A percentile compares a stretch with the other conserved stretches of the same genome.
These are phyloP conservation scores for Podila minutissima DNA, from an alignment of 192 early-diverging fungal genomes.

Conservation along the genomic window DNA sequence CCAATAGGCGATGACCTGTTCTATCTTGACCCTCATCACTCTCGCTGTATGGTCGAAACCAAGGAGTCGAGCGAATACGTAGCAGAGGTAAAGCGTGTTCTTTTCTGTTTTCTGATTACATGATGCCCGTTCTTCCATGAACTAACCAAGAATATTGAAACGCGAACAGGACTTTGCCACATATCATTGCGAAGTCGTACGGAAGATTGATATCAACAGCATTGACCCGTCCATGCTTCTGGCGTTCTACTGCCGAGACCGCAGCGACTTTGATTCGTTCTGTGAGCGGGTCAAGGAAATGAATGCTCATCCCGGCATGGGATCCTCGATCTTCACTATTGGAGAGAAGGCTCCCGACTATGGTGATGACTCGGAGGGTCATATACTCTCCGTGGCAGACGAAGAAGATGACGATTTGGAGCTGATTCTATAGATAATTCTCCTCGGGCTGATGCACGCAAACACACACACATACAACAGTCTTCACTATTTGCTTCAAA, in stretches of 20 bases:
- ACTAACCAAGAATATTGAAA: no score
- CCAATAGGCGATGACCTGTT: constrained; percentile 75
- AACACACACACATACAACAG: no score
- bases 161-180: constrained; percentile 70
- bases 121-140: no score
- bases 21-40: constrained; percentile 94
- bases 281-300: constrained; percentile 61
- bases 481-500: not conserved
- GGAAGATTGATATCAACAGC: constrained; percentile 76
- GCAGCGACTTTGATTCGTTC: constrained; percentile 69
- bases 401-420: constrained; percentile 54
- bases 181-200: constrained; percentile 84
- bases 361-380: constrained; percentile 56
- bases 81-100: constrained; percentile 51
- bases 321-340: constrained; percentile 67
- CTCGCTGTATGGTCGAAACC: constrained; percentile 71
- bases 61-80: constrained; percentile 58
- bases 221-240: constrained; percentile 96
- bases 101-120: no score
- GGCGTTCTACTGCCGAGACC: constrained; percentile 83
- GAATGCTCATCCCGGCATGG: constrained; percentile 46
- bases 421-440: constrained; percentile 22
- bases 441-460: not conserved
- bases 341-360: constrained; percentile 73
- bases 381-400: constrained; percentile 39